Evolutionary conservation across 179 eudicot genomes (phyloP).

Genomic region (Monotropa hypopitys): DNA sequence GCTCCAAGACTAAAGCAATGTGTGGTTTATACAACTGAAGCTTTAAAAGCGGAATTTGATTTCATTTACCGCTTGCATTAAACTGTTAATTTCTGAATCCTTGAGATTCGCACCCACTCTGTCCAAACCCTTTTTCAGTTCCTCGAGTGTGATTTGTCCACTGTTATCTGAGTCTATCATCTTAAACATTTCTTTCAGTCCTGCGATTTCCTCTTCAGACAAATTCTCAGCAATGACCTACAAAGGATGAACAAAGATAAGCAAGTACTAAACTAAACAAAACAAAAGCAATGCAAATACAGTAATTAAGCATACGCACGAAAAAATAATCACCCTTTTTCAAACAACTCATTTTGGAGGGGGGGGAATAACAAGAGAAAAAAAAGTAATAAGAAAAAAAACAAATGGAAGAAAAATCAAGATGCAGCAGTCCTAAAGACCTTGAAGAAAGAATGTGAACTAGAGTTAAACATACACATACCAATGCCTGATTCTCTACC

Average conservation of each 20-base stretch:
- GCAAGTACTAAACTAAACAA: not conserved
- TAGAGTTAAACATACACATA: not conserved
- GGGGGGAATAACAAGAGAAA: not conserved
- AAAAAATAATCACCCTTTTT: not conserved
- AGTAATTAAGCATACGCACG: not conserved
- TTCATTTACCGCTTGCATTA: conserved; percentile 65
- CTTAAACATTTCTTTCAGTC: conserved; percentile 77
- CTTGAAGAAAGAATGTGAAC: not conserved
- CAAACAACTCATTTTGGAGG: not conserved
- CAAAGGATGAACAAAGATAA: not conserved
- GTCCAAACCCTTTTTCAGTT: conserved; percentile 57
- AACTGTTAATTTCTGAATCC: conserved; percentile 50
- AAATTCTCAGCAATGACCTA: conserved; percentile 79
- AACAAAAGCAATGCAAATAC: not conserved
- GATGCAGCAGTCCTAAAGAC: not conserved
- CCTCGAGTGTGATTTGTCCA: conserved; percentile 69
- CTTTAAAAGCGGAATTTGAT: not conserved
- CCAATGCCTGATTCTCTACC: not conserved
- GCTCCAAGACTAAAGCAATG: not conserved
- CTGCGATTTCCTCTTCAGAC: conserved; percentile 84
- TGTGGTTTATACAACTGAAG: not conserved
- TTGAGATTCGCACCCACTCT: conserved; percentile 64
- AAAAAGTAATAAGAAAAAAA: too few species aligned
- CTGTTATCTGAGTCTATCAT: conserved; percentile 75
- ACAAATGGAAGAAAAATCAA: not conserved